These are phyloP conservation scores for Mortierella sp. DNA, from an alignment of 371 early-diverging fungal species.

Conservation along the genomic window DNA sequence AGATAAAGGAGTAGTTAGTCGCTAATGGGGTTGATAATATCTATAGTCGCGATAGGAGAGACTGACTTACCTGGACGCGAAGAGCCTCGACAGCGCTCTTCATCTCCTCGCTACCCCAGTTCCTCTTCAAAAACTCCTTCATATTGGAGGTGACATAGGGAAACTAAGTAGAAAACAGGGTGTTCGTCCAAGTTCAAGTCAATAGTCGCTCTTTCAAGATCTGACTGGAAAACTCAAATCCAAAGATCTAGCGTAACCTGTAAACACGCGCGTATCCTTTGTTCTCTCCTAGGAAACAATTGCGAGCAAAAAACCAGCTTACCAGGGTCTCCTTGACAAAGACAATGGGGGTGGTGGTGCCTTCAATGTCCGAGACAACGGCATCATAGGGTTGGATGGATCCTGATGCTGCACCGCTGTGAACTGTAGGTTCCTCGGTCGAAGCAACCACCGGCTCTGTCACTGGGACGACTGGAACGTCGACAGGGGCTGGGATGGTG, in stretches of 20 bases:
- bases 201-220: too few relatives aligned
- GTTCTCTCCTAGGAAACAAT: conserved; percentile 13
- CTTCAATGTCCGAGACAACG: conserved; percentile 90
- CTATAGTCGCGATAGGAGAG: not conserved
- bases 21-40: not conserved
- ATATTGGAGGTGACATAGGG: conserved; percentile 79
- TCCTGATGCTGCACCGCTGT: not conserved
- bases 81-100: conserved; percentile 71
- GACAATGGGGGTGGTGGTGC: conserved; percentile 96
- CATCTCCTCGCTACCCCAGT: conserved; percentile 73
- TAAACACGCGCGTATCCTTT: too few relatives aligned
- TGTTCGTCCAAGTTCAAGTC: not conserved
- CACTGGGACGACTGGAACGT: conserved; percentile 7
- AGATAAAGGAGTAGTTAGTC: not conserved
- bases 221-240: too few relatives aligned
- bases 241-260: too few relatives aligned
- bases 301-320: conserved; percentile 11
- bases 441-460: conserved; percentile 18
- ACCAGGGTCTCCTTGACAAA: conserved; percentile 92
- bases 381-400: conserved; percentile 57
- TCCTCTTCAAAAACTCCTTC: conserved; percentile 69
- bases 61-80: conserved; percentile 72
- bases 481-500: conserved; percentile 37
- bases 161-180: conserved; percentile 60
- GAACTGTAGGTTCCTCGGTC: conserved; percentile 26